Conservation (phyloP, 192 early-diverging fungal species). For the Gryganskiella cystojenkinii region DNA sequence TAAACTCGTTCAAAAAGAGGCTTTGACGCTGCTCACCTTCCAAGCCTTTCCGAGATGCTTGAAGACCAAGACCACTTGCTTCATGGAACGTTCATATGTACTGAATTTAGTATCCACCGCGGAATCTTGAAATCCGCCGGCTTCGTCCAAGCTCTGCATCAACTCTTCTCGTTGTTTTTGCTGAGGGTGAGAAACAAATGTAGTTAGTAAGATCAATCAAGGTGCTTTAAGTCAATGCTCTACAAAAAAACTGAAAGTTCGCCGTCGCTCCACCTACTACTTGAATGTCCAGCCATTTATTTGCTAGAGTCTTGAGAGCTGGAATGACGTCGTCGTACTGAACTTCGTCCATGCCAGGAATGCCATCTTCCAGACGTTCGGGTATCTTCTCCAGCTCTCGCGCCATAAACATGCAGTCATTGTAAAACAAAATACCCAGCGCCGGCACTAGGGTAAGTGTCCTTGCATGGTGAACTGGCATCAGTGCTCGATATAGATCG, state of each 20-base stretch:
- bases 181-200: conserved; percentile 29
- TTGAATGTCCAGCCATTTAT: conserved; percentile 62
- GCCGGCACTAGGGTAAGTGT: conserved; percentile 65
- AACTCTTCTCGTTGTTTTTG: conserved; percentile 65
- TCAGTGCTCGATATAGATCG: conserved; percentile 71
- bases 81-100: conserved; percentile 60
- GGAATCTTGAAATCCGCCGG: conserved; percentile 43
- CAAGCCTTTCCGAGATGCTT: conserved; percentile 61
- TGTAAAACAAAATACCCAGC: conserved; percentile 70
- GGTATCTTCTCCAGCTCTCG: conserved; percentile 54
- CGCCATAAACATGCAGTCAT: conserved; percentile 76
- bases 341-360: conserved; percentile 42
- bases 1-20: neutral
- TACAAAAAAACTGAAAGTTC: neutral
- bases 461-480: conserved; percentile 69
- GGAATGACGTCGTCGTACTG: conserved; percentile 66
- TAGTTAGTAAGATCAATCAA: neutral
- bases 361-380: conserved; percentile 38
- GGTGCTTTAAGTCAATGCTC: neutral
- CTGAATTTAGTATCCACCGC: conserved; percentile 59
- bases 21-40: conserved; percentile 55
- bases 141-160: conserved; percentile 54
- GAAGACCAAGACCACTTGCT: conserved; percentile 60
- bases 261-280: conserved; percentile 53
- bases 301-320: conserved; percentile 59